Evolutionary conservation across 306 rosid species (phyloP).

Genomic region (Macrotyloma uniflorum): DNA sequence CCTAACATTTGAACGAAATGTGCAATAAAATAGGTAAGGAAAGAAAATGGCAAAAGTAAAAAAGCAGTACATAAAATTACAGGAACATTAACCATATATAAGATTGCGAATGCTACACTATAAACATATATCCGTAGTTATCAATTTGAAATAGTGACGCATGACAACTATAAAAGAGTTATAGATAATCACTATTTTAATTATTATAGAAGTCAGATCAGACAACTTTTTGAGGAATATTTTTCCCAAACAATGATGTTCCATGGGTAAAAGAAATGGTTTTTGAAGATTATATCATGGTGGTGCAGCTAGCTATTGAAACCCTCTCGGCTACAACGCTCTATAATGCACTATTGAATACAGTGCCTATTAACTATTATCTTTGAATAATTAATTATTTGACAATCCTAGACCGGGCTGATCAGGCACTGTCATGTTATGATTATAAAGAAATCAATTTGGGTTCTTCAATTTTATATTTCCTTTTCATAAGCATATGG

Average conservation of each 20-base stretch:
- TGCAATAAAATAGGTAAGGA: background rate
- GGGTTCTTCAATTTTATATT: constrained; percentile 12
- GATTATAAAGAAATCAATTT: constrained; percentile 3
- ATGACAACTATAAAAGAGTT: background rate
- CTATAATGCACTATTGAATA: background rate
- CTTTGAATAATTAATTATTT: background rate
- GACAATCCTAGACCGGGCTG: background rate
- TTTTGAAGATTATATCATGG: background rate
- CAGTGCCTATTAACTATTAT: background rate
- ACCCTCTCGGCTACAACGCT: background rate
- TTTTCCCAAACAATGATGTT: background rate
- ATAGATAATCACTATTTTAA: background rate
- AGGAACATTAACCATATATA: background rate
- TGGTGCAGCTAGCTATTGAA: background rate
- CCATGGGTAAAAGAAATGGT: background rate
- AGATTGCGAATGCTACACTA: background rate
- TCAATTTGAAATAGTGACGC: background rate
- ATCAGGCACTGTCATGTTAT: constrained; percentile 13
- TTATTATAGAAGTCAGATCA: background rate
- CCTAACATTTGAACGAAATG: constrained; percentile 52
- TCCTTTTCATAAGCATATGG: background rate
- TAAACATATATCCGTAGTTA: background rate
- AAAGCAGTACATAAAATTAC: background rate
- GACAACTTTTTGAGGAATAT: background rate
- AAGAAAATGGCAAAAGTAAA: background rate